phyloP scores from a whole-genome alignment of 805 yeast genomes.

The Yamadazyma philogaea region DNA sequence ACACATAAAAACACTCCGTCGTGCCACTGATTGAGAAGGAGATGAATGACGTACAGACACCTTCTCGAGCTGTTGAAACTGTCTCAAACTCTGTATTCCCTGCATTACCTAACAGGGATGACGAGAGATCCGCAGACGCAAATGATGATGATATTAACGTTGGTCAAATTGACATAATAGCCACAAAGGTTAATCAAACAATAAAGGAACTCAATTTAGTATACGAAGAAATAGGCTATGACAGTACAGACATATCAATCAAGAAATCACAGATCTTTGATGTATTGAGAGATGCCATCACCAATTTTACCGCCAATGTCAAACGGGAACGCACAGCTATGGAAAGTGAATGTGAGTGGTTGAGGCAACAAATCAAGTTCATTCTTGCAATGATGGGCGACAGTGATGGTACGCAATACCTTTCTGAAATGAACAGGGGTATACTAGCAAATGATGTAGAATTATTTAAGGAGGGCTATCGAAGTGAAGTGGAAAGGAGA shows the following conservation, averaged over 20 bases:
- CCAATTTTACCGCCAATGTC: slow-evolving; percentile 31
- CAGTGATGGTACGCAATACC: slow-evolving; percentile 24
- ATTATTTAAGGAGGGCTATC: slow-evolving; percentile 29
- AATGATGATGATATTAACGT: slow-evolving; percentile 5
- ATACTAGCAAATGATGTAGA: slow-evolving; percentile 27
- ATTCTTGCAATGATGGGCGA: slow-evolving; percentile 41
- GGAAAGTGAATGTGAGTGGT: slow-evolving; percentile 44
- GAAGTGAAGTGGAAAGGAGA: slow-evolving; percentile 11
- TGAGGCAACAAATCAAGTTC: slow-evolving; percentile 39
- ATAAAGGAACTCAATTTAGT: slow-evolving; percentile 42
- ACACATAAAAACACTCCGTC: neutral
- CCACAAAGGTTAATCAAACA: slow-evolving; percentile 34
- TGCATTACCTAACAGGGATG: slow-evolving; percentile 2
- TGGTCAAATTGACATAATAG: slow-evolving; percentile 27
- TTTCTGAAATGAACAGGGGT: slow-evolving; percentile 26
- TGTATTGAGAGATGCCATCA: slow-evolving; percentile 48
- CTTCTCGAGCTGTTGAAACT: slow-evolving; percentile 8
- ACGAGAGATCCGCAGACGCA: neutral
- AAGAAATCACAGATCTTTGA: slow-evolving; percentile 51
- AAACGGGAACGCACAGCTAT: slow-evolving; percentile 37
- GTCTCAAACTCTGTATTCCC: slow-evolving; percentile 2
- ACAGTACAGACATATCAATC: slow-evolving; percentile 44
- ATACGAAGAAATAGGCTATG: slow-evolving; percentile 54
- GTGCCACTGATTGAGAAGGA: neutral
- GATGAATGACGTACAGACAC: slow-evolving; percentile 12